Conservation (phyloP, 139 green algal species). For the Tetradesmus obliquus region DNA sequence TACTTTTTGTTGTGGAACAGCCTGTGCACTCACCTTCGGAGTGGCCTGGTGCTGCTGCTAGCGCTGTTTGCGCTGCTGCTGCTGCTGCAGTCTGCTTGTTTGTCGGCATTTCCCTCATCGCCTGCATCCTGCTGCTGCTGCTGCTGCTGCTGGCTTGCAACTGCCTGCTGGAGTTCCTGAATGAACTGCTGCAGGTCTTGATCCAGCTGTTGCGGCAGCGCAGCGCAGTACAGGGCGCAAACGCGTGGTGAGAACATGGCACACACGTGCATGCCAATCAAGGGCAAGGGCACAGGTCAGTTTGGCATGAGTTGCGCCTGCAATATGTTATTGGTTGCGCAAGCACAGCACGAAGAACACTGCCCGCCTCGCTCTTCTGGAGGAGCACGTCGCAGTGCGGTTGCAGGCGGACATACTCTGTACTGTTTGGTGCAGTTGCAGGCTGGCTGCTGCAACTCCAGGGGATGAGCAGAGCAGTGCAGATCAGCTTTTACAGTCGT, state of each 20-base stretch:
- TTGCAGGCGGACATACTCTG: background rate
- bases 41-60: background rate
- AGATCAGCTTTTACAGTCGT: background rate
- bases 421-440: background rate
- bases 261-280: no score
- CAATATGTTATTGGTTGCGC: background rate
- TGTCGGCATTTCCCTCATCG: background rate
- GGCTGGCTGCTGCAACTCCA: background rate
- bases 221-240: background rate
- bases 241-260: no score
- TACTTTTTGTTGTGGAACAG: background rate
- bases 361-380: background rate
- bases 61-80: background rate
- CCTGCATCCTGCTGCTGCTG: background rate
- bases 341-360: background rate
- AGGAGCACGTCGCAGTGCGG: background rate
- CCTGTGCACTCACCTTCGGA: background rate
- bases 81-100: background rate
- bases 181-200: constrained; percentile 35
- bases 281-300: background rate
- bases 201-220: constrained; percentile 6
- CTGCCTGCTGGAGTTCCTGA: background rate
- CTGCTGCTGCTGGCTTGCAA: background rate
- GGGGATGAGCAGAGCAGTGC: background rate
- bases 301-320: background rate